Evolutionary conservation across 2,329 filamentous ascomycete species (phyloP).

Genomic region (Ophiosphaerella herpotricha): DNA sequence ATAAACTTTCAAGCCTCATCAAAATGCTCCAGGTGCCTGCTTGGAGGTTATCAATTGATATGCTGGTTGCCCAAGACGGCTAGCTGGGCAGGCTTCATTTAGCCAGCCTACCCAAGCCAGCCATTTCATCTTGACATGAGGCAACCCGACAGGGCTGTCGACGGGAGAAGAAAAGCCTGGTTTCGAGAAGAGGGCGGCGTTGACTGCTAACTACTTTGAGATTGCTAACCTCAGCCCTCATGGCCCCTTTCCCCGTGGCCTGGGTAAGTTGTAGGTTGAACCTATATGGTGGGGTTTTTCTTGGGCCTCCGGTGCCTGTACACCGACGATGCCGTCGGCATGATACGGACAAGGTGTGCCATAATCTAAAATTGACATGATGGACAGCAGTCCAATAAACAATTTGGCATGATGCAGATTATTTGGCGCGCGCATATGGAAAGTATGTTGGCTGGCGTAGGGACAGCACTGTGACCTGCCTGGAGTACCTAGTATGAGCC

Average conservation of each 20-base stretch:
- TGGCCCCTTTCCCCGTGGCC: slow-evolving; percentile 17
- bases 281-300: not conserved
- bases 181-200: slow-evolving; percentile 32
- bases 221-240: slow-evolving; percentile 3
- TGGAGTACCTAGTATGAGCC: no score
- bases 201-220: slow-evolving; percentile 17
- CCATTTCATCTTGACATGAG: slow-evolving; percentile 15
- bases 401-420: not conserved
- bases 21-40: slow-evolving; percentile 21
- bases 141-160: slow-evolving; percentile 20
- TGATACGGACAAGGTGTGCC: slow-evolving; percentile 12
- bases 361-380: slow-evolving; percentile 10
- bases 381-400: slow-evolving; percentile 4
- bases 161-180: slow-evolving; percentile 23
- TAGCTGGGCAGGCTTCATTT: slow-evolving; percentile 27
- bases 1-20: slow-evolving; percentile 38
- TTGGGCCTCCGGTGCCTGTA: not conserved
- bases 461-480: no score
- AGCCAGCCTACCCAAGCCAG: slow-evolving; percentile 25
- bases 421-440: slow-evolving; percentile 7
- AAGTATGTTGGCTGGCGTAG: slow-evolving; percentile 1
- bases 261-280: slow-evolving; percentile 5
- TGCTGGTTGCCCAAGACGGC: slow-evolving; percentile 22
- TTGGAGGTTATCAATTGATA: slow-evolving; percentile 24
- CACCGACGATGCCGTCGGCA: slow-evolving; percentile 10